These are phyloP conservation scores for Picea sitchensis DNA, from an alignment of 75 land plant species.

Conservation along the genomic window DNA sequence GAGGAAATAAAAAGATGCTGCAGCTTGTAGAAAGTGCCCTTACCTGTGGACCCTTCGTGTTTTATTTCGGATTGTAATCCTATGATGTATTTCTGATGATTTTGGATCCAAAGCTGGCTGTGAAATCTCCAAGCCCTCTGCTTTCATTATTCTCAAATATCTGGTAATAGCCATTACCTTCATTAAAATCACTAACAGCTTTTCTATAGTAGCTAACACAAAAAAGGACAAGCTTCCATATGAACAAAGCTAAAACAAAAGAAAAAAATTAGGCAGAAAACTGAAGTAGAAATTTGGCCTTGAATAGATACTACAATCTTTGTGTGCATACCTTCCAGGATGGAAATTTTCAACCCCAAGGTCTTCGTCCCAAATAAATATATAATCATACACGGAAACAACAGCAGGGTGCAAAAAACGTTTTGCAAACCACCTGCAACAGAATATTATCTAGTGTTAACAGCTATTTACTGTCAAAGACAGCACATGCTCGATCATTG, in stretches of 20 bases:
- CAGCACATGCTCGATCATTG: neutral
- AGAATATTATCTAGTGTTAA: neutral
- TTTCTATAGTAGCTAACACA: neutral
- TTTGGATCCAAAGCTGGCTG: constrained; percentile 84
- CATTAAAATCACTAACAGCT: neutral
- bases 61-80: constrained; percentile 57
- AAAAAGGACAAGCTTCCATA: neutral
- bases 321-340: constrained; percentile 68
- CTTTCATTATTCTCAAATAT: constrained; percentile 60
- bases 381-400: constrained; percentile 82
- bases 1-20: neutral
- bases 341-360: constrained; percentile 87
- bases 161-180: constrained; percentile 15
- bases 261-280: no score
- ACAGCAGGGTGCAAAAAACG: constrained; percentile 94
- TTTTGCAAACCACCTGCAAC: constrained; percentile 98
- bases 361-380: constrained; percentile 99
- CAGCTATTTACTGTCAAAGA: neutral
- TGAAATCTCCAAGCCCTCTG: constrained; percentile 85
- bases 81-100: constrained; percentile 73
- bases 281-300: no score
- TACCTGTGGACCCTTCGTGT: constrained; percentile 59
- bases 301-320: no score
- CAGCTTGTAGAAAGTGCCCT: constrained; percentile 7
- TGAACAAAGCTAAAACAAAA: no score